phyloP scores from a whole-genome alignment of 352 stramenopile genomes.

The Globisporangium polare region DNA sequence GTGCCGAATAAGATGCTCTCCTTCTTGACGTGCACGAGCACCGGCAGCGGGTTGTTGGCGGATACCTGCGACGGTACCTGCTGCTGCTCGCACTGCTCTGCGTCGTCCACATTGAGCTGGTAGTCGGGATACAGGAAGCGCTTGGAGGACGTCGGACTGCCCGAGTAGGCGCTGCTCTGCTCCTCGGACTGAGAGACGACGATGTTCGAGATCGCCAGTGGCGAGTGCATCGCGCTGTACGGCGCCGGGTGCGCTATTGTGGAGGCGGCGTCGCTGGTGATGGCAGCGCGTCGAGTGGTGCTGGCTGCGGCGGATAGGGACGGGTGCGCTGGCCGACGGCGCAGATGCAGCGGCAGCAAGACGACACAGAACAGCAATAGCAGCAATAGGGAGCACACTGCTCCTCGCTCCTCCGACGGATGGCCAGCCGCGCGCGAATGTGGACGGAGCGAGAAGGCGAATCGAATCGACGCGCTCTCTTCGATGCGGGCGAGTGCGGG shows the following conservation, averaged over 20 bases:
- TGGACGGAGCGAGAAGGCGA: neutral
- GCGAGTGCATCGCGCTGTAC: slow-evolving; percentile 39
- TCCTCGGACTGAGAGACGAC: slow-evolving; percentile 42
- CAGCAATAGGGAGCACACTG: neutral
- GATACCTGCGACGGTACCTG: neutral
- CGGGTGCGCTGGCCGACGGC: neutral
- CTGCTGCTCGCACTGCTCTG: neutral
- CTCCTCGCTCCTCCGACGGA: neutral
- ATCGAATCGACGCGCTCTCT: neutral
- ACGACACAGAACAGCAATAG: neutral
- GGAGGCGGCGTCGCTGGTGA: neutral
- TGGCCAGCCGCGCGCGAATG: neutral
- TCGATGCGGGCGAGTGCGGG: neutral
- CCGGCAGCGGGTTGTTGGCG: slow-evolving; percentile 29
- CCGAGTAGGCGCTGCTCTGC: slow-evolving; percentile 17
- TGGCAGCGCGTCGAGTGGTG: neutral
- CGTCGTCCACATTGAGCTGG: slow-evolving; percentile 9
- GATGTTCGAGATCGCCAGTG: slow-evolving; percentile 66
- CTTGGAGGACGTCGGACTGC: slow-evolving; percentile 17
- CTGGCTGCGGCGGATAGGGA: neutral
- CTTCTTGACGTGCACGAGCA: slow-evolving; percentile 38
- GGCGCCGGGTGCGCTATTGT: slow-evolving; percentile 2
- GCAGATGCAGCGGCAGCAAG: neutral
- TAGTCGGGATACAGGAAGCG: slow-evolving; percentile 32
- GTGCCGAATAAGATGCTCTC: slow-evolving; percentile 30